Evolutionary conservation across 257 asterid genomes (phyloP).

Genomic region (Verbena officinalis): DNA sequence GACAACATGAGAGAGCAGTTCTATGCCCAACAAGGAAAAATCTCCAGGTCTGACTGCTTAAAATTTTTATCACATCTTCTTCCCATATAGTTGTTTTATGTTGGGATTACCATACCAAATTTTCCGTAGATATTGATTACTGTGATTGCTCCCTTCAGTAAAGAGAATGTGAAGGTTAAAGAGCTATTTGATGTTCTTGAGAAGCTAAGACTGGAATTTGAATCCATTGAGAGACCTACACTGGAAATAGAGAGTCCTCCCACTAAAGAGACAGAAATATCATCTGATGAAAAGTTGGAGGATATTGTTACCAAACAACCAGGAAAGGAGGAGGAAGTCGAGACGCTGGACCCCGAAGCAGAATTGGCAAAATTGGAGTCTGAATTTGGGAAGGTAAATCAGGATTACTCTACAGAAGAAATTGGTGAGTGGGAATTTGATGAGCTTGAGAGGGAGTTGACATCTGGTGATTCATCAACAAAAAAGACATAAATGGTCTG

Average conservation of each 20-base stretch:
- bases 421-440: conserved; percentile 95
- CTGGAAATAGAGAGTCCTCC: conserved; percentile 86
- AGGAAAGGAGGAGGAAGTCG: conserved; percentile 35
- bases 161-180: conserved; percentile 64
- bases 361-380: conserved; percentile 89
- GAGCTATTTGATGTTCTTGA: conserved; percentile 74
- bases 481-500: conserved; percentile 34
- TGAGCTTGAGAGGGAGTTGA: conserved; percentile 86
- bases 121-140: conserved; percentile 20
- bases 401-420: conserved; percentile 73
- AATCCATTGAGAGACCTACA: conserved; percentile 80
- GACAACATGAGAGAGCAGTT: conserved; percentile 90
- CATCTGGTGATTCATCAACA: conserved; percentile 47
- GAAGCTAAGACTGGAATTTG: conserved; percentile 73
- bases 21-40: conserved; percentile 61
- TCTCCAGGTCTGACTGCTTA: conserved; percentile 57
- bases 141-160: conserved; percentile 50
- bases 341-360: conserved; percentile 61
- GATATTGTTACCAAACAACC: conserved; percentile 43
- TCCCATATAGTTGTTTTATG: not conserved
- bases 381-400: conserved; percentile 76
- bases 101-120: not conserved
- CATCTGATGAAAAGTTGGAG: conserved; percentile 42
- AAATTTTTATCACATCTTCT: conserved; percentile 16
- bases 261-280: conserved; percentile 41